Percentiles rank a stretch among this genome's conserved stretches.
Conservation (phyloP, 495 filamentous ascomycete genomes). For the Podospora sp. region DNA sequence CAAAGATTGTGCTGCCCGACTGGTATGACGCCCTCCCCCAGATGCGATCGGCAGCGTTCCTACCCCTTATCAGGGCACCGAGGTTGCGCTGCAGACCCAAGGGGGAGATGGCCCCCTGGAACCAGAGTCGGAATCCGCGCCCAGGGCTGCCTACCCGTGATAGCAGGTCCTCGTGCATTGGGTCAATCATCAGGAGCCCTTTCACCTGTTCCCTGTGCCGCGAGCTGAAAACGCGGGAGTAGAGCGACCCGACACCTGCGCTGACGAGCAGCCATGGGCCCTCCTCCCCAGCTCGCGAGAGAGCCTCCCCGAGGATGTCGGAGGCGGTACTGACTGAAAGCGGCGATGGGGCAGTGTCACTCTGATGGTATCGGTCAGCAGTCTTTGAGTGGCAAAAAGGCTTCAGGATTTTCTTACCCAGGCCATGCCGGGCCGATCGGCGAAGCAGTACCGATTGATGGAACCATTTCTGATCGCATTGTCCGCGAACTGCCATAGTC, state of each 20-base stretch:
- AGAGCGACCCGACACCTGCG: conserved; percentile 80
- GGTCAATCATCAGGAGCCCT: conserved; percentile 84
- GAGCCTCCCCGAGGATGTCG: conserved; percentile 81
- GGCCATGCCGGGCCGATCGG: conserved; percentile 85
- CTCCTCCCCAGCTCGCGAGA: conserved; percentile 76
- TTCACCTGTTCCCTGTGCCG: conserved; percentile 70
- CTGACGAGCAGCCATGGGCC: conserved; percentile 73
- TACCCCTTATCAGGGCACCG: conserved; percentile 77
- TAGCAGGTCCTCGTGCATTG: conserved; percentile 79
- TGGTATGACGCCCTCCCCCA: conserved; percentile 78
- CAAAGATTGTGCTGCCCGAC: conserved; percentile 77
- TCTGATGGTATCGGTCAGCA: conserved; percentile 31
- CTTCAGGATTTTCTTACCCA: conserved; percentile 56
- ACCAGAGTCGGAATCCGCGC: conserved; percentile 83
- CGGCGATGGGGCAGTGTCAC: conserved; percentile 91
- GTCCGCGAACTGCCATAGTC: conserved; percentile 71
- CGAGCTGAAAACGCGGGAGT: conserved; percentile 85
- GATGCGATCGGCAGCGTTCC: conserved; percentile 79
- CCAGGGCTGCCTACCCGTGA: conserved; percentile 62
- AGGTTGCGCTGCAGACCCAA: conserved; percentile 77
- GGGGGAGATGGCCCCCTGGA: conserved; percentile 79
- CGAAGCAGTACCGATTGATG: conserved; percentile 90
- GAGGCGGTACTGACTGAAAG: conserved; percentile 88
- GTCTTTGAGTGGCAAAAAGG: not conserved
- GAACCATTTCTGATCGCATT: conserved; percentile 69